Conservation (phyloP, 208 protist species). For the Trypanosoma mega region DNA sequence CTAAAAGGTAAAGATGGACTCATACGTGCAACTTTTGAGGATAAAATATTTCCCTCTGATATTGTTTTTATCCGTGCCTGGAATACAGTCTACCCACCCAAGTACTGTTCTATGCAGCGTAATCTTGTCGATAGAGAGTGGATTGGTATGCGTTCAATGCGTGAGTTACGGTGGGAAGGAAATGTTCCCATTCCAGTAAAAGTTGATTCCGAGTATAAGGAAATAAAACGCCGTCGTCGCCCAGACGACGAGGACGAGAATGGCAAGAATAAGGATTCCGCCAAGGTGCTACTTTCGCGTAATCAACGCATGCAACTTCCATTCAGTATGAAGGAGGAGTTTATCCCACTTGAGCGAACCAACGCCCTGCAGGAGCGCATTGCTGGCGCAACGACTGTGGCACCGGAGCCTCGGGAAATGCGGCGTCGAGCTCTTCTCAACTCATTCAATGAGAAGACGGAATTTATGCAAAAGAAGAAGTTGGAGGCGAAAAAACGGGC, state of each 20-base stretch:
- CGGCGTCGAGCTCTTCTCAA: slow-evolving; percentile 78
- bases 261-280: slow-evolving; percentile 4
- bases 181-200: slow-evolving; percentile 48
- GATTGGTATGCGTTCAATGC: slow-evolving; percentile 85
- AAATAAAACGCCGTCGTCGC: slow-evolving; percentile 82
- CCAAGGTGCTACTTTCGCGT: slow-evolving; percentile 70
- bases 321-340: slow-evolving; percentile 91
- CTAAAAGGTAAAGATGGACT: slow-evolving; percentile 90
- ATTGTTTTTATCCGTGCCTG: slow-evolving; percentile 99
- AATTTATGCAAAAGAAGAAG: slow-evolving; percentile 78
- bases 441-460: slow-evolving; percentile 63
- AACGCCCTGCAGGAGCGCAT: slow-evolving; percentile 73
- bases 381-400: slow-evolving; percentile 64
- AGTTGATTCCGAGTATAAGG: slow-evolving; percentile 77
- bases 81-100: slow-evolving; percentile 93
- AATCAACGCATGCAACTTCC: slow-evolving; percentile 82
- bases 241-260: slow-evolving; percentile 53
- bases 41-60: slow-evolving; percentile 98
- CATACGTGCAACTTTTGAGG: slow-evolving; percentile 99
- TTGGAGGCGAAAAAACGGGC: slow-evolving; percentile 72
- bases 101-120: slow-evolving; percentile 97
- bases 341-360: slow-evolving; percentile 66
- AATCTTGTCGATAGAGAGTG: slow-evolving; percentile 88
- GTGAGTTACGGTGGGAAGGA: slow-evolving; percentile 79
- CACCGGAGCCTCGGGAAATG: slow-evolving; percentile 78